A percentile compares a stretch with the other conserved stretches of the same genome.
phyloP scores from a whole-genome alignment of 345 rosid species.

The Eucalyptus erythrocorys region DNA sequence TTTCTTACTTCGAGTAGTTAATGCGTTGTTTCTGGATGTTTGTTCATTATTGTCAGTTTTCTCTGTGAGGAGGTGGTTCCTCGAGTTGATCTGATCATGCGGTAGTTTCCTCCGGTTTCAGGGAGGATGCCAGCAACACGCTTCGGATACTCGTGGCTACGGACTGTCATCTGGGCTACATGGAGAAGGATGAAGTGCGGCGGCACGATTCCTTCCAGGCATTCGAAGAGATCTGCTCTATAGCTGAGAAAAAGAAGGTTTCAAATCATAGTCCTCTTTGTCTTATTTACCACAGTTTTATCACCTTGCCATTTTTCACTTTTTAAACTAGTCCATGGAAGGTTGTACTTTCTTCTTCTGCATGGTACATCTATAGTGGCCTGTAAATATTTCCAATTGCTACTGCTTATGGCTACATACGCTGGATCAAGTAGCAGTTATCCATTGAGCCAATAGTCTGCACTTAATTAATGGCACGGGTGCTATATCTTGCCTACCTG shows the following conservation, averaged over 20 bases:
- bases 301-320: neutral
- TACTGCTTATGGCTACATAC: neutral
- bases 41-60: neutral
- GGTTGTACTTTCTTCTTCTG: neutral
- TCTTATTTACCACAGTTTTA: neutral
- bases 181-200: constrained; percentile 97
- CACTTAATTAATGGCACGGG: neutral
- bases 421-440: neutral
- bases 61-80: neutral
- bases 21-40: neutral
- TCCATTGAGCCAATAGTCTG: neutral
- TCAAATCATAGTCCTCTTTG: neutral
- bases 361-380: neutral
- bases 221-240: constrained; percentile 91
- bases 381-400: neutral
- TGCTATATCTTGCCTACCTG: neutral
- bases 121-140: constrained; percentile 53
- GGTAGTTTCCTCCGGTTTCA: neutral
- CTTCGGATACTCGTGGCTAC: constrained; percentile 87
- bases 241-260: constrained; percentile 85
- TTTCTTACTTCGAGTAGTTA: neutral
- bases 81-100: neutral
- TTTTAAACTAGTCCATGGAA: neutral
- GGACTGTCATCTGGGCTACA: constrained; percentile 89
- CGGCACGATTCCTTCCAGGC: constrained; percentile 94